A percentile compares a stretch with the other conserved stretches of the same genome.
phyloP scores from a whole-genome alignment of 1,139 yeast genomes.

The Magnusiomyces ingens region DNA sequence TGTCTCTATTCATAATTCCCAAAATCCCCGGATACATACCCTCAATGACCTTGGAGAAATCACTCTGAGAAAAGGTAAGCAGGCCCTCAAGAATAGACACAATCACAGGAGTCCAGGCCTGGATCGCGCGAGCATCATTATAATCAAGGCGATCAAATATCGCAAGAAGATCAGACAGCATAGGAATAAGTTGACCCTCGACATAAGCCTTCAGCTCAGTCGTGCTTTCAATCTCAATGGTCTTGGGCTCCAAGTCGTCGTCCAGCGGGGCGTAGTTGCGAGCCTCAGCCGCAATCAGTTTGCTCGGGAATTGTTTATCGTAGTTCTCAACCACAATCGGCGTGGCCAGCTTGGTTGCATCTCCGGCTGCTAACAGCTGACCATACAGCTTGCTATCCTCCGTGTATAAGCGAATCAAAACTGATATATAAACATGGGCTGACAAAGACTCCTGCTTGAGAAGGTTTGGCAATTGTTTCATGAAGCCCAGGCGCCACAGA shows the following conservation, averaged over 20 bases:
- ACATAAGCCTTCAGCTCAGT: conserved; percentile 12
- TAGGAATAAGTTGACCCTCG: conserved; percentile 40
- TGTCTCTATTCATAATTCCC: conserved; percentile 58
- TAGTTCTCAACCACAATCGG: conserved; percentile 1
- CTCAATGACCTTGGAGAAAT: conserved; percentile 59
- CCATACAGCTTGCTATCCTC: conserved; percentile 42
- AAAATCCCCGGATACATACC: conserved; percentile 62
- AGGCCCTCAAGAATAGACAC: conserved; percentile 80
- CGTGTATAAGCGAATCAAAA: conserved; percentile 73
- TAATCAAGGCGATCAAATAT: conserved; percentile 66
- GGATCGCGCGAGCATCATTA: conserved; percentile 67
- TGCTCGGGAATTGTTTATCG: background rate
- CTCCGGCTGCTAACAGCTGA: conserved; percentile 14
- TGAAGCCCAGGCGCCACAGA: conserved; percentile 86
- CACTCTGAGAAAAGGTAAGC: conserved; percentile 66
- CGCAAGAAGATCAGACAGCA: conserved; percentile 62
- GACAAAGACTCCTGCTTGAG: conserved; percentile 88
- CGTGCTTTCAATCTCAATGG: conserved; percentile 4
- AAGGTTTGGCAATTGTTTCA: conserved; percentile 86
- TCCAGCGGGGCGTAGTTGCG: no score
- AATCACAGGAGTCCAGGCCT: conserved; percentile 88
- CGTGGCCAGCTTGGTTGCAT: conserved; percentile 10
- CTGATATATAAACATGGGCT: conserved; percentile 77
- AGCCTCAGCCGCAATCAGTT: background rate
- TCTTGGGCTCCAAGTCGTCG: background rate